Base-by-base conservation (phyloP, 1,284 basidiomycete species). In the Rhodofomes roseus region DNA sequence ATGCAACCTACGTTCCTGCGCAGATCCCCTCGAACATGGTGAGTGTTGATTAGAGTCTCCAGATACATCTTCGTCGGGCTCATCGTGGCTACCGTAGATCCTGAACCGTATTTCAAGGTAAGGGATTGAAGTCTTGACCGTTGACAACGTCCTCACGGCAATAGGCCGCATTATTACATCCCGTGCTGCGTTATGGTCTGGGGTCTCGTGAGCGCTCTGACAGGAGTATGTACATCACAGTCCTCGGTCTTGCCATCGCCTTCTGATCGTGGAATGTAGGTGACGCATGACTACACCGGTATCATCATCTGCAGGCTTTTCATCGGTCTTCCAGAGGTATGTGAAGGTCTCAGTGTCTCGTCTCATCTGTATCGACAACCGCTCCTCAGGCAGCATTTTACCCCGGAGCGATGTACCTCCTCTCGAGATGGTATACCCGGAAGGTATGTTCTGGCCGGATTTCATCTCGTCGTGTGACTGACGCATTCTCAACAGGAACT, bases 1-100 rank as follows among this genome's bases (percentile, higher is more conserved):
- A 82, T 61, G 84, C 75, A 2, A 82, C 84, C 0, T 86, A 87
- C 61, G 79, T 80, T 53, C 84, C 85, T 1, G 79, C 80, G 8
- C 84, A 87, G 66, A 80, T 88, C 51, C 86, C 85, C 4, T 86
- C 84, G 0, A 87, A 87, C 60, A 87, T 89, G 81, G 84, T 82
- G 60, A 25, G 73, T 62, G 27, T 3, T 2, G 31, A 56, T 12
- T 2, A 44, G 11, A 14, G 31, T 16, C 22, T 57, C 31, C 11
- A 34, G 11, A 22, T 6, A 12, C 31, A n/a, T 4, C 11, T 14
- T 7, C 57, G 23, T 40, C 46, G 25, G 46, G 48, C 18, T 52
- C 29, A 55, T n/a, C n/a, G 40, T 16, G 31, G 37, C 14, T 1
- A 1, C 27, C 41, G 9, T 40, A 85, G 83, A 74, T 84, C 52